A percentile compares a stretch with the other conserved stretches of the same genome.
Evolutionary conservation across 495 filamentous ascomycete genomes (phyloP).

Genomic region (Daldinia childiae): DNA sequence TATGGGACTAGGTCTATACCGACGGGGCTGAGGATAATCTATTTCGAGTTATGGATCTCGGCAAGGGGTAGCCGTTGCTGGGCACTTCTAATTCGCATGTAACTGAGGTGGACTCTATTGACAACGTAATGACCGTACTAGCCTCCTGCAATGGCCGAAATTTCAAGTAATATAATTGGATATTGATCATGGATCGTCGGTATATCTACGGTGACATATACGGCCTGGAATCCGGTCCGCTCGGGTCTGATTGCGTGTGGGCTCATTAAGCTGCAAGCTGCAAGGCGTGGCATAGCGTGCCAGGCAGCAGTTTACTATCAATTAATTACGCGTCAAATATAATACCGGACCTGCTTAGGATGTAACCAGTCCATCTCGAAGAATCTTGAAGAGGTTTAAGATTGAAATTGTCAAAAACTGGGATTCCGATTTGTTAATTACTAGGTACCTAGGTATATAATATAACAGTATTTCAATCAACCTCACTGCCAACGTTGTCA

Average conservation of each 20-base stretch:
- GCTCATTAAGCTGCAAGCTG: slow-evolving; percentile 6
- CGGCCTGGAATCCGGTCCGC: slow-evolving; percentile 7
- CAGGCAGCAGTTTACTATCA: slow-evolving; percentile 4
- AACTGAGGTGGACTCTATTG: slow-evolving; percentile 9
- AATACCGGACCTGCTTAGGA: slow-evolving; percentile 25
- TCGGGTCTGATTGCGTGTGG: slow-evolving; percentile 10
- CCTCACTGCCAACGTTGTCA: slow-evolving; percentile 7
- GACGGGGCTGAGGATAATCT: slow-evolving; percentile 16
- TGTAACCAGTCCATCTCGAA: slow-evolving; percentile 21
- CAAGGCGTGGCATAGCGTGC: not conserved
- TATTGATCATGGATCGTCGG: slow-evolving; percentile 11
- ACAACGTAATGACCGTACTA: slow-evolving; percentile 19
- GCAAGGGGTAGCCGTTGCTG: not conserved
- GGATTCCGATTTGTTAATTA: too few species aligned
- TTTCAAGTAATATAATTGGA: slow-evolving; percentile 7
- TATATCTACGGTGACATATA: slow-evolving; percentile 15
- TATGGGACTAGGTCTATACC: slow-evolving; percentile 6
- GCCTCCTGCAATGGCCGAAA: not conserved
- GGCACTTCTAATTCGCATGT: slow-evolving; percentile 5
- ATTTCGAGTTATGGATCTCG: slow-evolving; percentile 2
- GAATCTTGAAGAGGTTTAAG: not conserved
- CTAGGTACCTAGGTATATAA: too few species aligned
- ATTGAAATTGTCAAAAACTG: too few species aligned
- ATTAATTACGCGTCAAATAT: slow-evolving; percentile 28
- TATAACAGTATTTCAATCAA: not conserved